A percentile compares a stretch with the other conserved stretches of the same genome.
These are phyloP conservation scores for Bonia amplexicaulis DNA, from an alignment of 176 grass and related monocot species.

Conservation along the genomic window DNA sequence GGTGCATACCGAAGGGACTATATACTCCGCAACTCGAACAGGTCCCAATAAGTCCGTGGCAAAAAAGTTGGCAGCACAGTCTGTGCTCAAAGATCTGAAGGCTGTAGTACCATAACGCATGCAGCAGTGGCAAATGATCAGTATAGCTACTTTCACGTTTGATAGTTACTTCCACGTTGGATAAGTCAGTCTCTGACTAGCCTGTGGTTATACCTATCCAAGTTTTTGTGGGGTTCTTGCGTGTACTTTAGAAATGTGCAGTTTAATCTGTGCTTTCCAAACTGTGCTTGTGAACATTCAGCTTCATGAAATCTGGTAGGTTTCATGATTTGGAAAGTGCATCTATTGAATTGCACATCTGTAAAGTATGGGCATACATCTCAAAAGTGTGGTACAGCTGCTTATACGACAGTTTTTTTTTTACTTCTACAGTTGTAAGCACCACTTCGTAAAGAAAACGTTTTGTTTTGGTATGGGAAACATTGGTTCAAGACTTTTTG, in stretches of 20 bases:
- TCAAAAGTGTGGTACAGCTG: neutral
- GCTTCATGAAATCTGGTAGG: neutral
- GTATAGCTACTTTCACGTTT: neutral
- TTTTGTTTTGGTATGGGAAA: neutral
- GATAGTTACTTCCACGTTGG: neutral
- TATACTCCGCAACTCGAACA: slow-evolving; percentile 23
- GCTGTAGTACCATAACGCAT: neutral
- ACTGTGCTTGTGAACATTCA: neutral
- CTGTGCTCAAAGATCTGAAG: slow-evolving; percentile 42
- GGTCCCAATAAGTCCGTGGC: slow-evolving; percentile 32
- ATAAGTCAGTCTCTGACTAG: neutral
- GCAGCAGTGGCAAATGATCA: neutral
- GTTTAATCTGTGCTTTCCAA: neutral
- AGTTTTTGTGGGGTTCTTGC: neutral
- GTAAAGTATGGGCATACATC: neutral
- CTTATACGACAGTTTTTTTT: neutral
- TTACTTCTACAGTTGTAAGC: neutral
- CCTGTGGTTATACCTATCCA: neutral
- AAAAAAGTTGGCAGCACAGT: slow-evolving; percentile 46
- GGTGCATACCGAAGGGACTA: slow-evolving; percentile 26
- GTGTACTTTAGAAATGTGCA: neutral
- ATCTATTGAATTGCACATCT: neutral
- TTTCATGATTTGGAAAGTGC: neutral
- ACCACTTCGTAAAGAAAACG: neutral
- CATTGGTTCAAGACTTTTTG: neutral